Base-by-base conservation (phyloP, 2,329 filamentous ascomycete species). In the Plectosphaerella cucumerina region DNA sequence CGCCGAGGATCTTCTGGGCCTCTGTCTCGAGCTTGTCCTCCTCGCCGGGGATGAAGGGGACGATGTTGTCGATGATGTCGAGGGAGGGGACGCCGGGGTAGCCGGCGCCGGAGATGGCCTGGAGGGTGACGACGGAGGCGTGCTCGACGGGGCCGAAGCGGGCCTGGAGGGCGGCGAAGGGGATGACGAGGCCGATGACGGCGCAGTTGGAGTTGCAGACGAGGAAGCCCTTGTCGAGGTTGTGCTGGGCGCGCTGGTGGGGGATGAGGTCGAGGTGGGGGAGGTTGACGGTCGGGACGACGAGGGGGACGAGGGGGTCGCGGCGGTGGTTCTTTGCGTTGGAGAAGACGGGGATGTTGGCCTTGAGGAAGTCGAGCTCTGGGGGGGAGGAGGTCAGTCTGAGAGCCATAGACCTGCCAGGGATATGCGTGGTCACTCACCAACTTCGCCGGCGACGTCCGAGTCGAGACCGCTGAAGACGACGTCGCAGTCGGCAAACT, bases 171-270 rank as follows among this genome's bases (percentile, higher is more conserved):
- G 93, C 93, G 11, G 91, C 91, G 65, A 97, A 93, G 21, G 94
- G 94, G 56, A 96, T 95, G 54, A 97, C 93, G 52, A 97, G 84
- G 45, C 93, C 93, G 62, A 97, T 96, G 64, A 97, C 93, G 51
- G 93, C 93, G 73, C 94, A 99, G 75, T 97, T 97, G 58, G 90
- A 96, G 76, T 97, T 97, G 81, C 93, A 97, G 54, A 97, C 90
- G 35, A 97, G 75, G 75, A 97, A 96, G 21, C 94, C 94, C 71
- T 89, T 91, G 56, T 87, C 76, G 43, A 96, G 77, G 23, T 76
- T 75, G 68, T 88, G 82, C 42, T 87, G 78, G 64, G 83, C 78
- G 56, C 89, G 82, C 74, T 97, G 93, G 70, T 95, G 86, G n/a
- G 88, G 86, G 65, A 97, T 93, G 55, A 97, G 80, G 64, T 87